Percentiles rank a stretch among this genome's conserved stretches.
Conservation (phyloP, 164 flowering plant species). For the Tetracentron sinense region DNA sequence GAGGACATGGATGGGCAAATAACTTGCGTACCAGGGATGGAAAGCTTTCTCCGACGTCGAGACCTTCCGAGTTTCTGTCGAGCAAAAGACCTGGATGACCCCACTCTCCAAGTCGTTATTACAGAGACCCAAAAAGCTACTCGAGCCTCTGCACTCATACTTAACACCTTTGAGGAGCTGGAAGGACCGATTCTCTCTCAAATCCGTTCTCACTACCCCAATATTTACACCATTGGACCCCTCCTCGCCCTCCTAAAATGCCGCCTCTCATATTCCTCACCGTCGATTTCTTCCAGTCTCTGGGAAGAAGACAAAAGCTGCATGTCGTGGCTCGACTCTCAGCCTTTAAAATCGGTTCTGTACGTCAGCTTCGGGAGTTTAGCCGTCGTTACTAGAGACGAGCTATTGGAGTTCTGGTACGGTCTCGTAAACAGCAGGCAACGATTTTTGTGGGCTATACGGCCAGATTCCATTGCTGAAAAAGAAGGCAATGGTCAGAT, state of each 20-base stretch:
- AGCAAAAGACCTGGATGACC: not conserved
- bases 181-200: conserved; percentile 22
- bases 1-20: conserved; percentile 19
- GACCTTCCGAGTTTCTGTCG: conserved; percentile 24
- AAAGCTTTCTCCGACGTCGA: conserved; percentile 12
- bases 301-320: conserved; percentile 22
- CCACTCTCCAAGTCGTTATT: conserved; percentile 1
- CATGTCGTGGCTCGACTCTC: conserved; percentile 19
- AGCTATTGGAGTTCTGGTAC: conserved; percentile 23
- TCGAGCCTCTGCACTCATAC: conserved; percentile 22
- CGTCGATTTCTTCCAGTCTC: not conserved
- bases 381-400: not conserved
- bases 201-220: conserved; percentile 15
- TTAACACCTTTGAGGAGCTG: conserved; percentile 28
- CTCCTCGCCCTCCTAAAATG: conserved; percentile 17
- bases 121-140: conserved; percentile 7
- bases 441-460: conserved; percentile 21
- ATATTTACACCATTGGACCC: conserved; percentile 26
- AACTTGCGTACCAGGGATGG: conserved; percentile 20
- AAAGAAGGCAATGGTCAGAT: not conserved
- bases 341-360: conserved; percentile 18
- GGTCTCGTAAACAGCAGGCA: conserved; percentile 21
- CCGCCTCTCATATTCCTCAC: not conserved
- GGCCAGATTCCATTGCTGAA: conserved; percentile 12
- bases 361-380: conserved; percentile 28